A percentile compares a stretch with the other conserved stretches of the same genome.
Conservation (phyloP, 2,329 filamentous ascomycete species). For the Fusarium fracticaudum region DNA sequence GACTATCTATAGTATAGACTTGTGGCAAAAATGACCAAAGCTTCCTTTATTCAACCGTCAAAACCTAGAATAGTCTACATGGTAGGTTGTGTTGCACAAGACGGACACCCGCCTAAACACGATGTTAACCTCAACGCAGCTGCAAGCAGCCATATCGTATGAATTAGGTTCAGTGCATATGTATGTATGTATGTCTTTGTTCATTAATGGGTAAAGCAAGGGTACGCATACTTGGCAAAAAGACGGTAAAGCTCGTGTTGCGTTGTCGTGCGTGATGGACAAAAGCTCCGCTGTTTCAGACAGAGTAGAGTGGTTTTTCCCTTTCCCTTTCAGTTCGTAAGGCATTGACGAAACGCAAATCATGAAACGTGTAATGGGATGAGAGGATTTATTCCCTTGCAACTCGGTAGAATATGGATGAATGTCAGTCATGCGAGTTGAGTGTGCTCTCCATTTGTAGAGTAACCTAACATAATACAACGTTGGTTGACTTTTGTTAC, state of each 20-base stretch:
- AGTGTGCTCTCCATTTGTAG: neutral
- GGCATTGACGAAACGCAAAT: constrained; percentile 40
- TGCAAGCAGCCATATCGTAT: constrained; percentile 24
- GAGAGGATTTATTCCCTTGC: constrained; percentile 20
- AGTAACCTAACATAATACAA: neutral
- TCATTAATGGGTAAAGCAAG: constrained; percentile 8
- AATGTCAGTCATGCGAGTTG: neutral
- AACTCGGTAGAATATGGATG: constrained; percentile 3
- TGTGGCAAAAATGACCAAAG: constrained; percentile 12
- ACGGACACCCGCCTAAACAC: constrained; percentile 19
- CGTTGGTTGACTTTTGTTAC: neutral
- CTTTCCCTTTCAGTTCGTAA: neutral
- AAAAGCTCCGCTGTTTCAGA: constrained; percentile 40
- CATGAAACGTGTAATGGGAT: constrained; percentile 33
- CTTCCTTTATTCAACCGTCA: neutral
- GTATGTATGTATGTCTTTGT: constrained; percentile 10
- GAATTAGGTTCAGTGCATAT: constrained; percentile 29
- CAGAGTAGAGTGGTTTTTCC: constrained; percentile 35
- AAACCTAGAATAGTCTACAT: neutral
- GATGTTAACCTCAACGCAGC: constrained; percentile 7
- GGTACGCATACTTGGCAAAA: constrained; percentile 5
- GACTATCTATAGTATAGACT: neutral
- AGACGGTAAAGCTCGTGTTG: constrained; percentile 19
- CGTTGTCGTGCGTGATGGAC: constrained; percentile 5
- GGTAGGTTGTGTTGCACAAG: neutral